Base-by-base conservation (phyloP, 345 rosid species). In the Durio zibethinus region DNA sequence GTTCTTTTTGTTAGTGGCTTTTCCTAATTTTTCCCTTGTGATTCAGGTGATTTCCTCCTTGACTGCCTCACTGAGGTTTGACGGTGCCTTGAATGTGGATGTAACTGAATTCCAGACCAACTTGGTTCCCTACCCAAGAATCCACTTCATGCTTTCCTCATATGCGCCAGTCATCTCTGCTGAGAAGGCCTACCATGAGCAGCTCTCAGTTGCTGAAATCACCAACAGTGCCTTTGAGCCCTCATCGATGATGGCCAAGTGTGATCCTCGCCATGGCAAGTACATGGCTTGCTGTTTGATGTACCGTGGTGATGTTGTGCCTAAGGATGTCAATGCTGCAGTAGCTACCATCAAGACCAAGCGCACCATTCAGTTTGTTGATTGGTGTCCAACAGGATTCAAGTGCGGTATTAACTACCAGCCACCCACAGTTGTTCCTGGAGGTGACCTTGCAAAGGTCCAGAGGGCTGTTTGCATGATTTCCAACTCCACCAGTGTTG, bases 281-380 rank as follows among this genome's bases (percentile, higher is more conserved):
- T 90, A 90, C 86, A 90, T 90, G 94, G 94, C 94, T 6, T 90
- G 92, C 82, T 90, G 94, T 78, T 79, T 90, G 80, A 90, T 90
- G 94, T 90, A 90, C 88, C 88, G 91, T 36, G 94, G 94, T 72
- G 94, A 90, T 72, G 94, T 90, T n/a, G 94, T 90, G 68, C 94
- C 94, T 52, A 90, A 89, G 81, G 94, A 89, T 31, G 92, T 89
- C 38, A 90, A 89, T 35, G 92, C 92, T 40, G 92, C 94, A 9
- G 92, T 89, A 20, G 91, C 88, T 1, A 89, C 94, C 68, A 90
- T 90, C 86, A 89, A 90, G 84, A 89, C 91, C 59, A 90, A 90
- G 81, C 79, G 94, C 0, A 90, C 94, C n/a, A 90, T 90, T 52
- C 93, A 90, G 84, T 90, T 90, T 16, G 93, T 90, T 0, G 93